phyloP scores from a whole-genome alignment of 176 grass and related monocot species.

The Eleusine indica region DNA sequence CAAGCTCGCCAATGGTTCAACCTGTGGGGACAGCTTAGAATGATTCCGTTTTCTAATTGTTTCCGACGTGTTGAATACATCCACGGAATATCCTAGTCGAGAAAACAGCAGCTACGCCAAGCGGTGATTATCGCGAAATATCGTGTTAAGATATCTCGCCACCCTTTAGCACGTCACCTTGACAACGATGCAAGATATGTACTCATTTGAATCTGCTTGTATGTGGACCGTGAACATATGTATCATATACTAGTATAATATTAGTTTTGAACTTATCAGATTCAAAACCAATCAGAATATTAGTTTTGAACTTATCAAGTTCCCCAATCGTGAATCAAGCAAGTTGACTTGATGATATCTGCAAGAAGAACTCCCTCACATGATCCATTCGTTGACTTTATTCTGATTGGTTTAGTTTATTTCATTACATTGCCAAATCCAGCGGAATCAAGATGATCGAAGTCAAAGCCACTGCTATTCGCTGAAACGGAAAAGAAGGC shows the following conservation, averaged over 20 bases:
- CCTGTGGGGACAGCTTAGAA: neutral
- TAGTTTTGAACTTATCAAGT: neutral
- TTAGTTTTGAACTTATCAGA: neutral
- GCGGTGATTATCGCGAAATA: neutral
- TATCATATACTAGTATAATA: neutral
- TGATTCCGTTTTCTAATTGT: neutral
- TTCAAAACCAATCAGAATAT: too few relatives aligned
- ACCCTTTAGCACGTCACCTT: neutral
- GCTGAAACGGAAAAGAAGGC: neutral
- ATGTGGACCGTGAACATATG: neutral
- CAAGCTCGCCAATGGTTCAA: too few relatives aligned
- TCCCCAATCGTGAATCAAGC: neutral
- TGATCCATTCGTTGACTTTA: neutral
- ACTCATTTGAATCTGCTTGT: neutral
- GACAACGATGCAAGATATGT: neutral
- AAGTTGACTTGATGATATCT: neutral
- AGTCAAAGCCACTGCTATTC: neutral
- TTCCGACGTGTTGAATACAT: neutral
- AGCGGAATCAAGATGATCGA: neutral
- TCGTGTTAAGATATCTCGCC: neutral
- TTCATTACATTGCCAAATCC: neutral
- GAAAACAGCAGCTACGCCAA: neutral
- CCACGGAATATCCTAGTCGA: neutral
- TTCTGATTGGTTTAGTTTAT: neutral
- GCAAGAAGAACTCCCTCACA: constrained; percentile 3